These are phyloP conservation scores for Fusarium sp. DNA, from an alignment of 2,329 filamentous ascomycete genomes.

Conservation along the genomic window DNA sequence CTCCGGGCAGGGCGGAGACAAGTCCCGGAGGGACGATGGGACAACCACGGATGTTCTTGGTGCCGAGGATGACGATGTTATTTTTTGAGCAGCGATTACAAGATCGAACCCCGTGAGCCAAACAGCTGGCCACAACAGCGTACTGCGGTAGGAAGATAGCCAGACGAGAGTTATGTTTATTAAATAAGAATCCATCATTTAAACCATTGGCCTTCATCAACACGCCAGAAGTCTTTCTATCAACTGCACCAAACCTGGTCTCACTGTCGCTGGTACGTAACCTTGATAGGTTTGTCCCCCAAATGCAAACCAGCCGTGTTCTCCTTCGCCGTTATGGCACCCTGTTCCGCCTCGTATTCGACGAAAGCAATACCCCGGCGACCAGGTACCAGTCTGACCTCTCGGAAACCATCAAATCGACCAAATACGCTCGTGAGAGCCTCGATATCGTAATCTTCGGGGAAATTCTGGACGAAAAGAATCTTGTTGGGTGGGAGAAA, in stretches of 20 bases:
- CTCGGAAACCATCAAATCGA: constrained; percentile 92
- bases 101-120: not conserved
- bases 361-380: constrained; percentile 93
- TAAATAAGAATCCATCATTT: not conserved
- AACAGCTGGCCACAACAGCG: not conserved
- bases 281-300: constrained; percentile 83
- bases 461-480: constrained; percentile 91
- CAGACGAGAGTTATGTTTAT: not conserved
- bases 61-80: constrained; percentile 83
- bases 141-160: not conserved
- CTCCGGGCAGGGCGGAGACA: constrained; percentile 45
- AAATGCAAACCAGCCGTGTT: constrained; percentile 87
- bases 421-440: constrained; percentile 83
- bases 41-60: constrained; percentile 73
- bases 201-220: not conserved
- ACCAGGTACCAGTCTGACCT: constrained; percentile 89
- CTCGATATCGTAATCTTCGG: constrained; percentile 86
- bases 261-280: constrained; percentile 93
- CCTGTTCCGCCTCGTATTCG: constrained; percentile 91
- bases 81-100: constrained; percentile 68
- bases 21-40: constrained; percentile 53
- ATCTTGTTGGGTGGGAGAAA: constrained; percentile 98
- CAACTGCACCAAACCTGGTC: not conserved
- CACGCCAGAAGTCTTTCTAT: not conserved
- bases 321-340: constrained; percentile 94